These are phyloP conservation scores for Rubroboletus satanas DNA, from an alignment of 768 basidiomycete genomes.

Conservation along the genomic window DNA sequence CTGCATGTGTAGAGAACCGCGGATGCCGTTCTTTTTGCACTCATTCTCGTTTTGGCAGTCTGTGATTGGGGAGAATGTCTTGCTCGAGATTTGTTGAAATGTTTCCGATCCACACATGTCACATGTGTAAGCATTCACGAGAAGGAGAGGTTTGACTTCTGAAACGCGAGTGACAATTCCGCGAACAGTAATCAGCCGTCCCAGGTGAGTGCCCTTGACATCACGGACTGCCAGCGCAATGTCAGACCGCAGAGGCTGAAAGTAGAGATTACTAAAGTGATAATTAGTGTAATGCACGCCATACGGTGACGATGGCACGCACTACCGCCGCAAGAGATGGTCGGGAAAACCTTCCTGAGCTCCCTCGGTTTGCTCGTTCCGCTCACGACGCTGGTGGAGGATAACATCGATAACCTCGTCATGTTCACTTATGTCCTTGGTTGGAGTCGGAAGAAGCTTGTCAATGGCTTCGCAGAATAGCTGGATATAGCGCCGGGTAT, in stretches of 20 bases:
- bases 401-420: conserved; percentile 98
- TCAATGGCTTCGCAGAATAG: conserved; percentile 92
- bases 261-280: conserved; percentile 80
- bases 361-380: conserved; percentile 78
- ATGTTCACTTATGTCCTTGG: conserved; percentile 83
- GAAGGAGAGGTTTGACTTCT: conserved; percentile 95
- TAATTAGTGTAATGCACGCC: conserved; percentile 4
- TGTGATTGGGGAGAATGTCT: conserved; percentile 82
- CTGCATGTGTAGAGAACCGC: conserved; percentile 96
- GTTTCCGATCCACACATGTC: conserved; percentile 98
- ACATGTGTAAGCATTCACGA: conserved; percentile 97
- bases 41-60: conserved; percentile 86
- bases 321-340: conserved; percentile 94
- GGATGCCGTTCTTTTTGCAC: conserved; percentile 82
- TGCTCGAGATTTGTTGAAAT: conserved; percentile 93
- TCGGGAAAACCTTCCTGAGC: conserved; percentile 80
- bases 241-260: conserved; percentile 78
- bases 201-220: conserved; percentile 82
- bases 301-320: conserved; percentile 35
- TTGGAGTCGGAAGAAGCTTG: conserved; percentile 82
- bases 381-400: conserved; percentile 85
- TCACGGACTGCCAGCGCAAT: conserved; percentile 85
- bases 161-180: conserved; percentile 98
- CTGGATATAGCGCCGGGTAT: conserved; percentile 85
- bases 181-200: conserved; percentile 90